These are phyloP conservation scores for Cladochytrium replicatum DNA, from an alignment of 192 early-diverging fungal species.

Conservation along the genomic window DNA sequence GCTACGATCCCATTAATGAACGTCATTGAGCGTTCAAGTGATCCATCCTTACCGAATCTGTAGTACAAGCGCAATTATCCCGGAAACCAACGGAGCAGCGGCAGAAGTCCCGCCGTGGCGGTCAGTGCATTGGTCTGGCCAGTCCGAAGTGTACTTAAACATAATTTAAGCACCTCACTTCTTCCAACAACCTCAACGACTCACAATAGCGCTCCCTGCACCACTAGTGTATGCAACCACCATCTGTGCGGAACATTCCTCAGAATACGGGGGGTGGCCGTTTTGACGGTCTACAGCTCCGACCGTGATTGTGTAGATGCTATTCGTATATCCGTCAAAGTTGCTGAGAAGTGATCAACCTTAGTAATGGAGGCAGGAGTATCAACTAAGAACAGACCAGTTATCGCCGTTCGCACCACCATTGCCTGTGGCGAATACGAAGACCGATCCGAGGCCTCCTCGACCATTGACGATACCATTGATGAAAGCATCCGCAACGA, in stretches of 20 bases:
- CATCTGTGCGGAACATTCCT: slow-evolving; percentile 80
- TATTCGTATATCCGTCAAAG: slow-evolving; percentile 94
- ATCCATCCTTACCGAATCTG: slow-evolving; percentile 26
- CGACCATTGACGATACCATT: slow-evolving; percentile 82
- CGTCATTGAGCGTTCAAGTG: neutral
- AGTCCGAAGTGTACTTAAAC: slow-evolving; percentile 72
- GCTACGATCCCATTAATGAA: slow-evolving; percentile 42
- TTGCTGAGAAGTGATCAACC: slow-evolving; percentile 42
- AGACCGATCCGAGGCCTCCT: slow-evolving; percentile 75
- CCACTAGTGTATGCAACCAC: slow-evolving; percentile 83
- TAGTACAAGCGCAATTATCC: slow-evolving; percentile 79
- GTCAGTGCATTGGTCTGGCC: slow-evolving; percentile 64
- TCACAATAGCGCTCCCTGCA: slow-evolving; percentile 57
- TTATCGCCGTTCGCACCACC: slow-evolving; percentile 74
- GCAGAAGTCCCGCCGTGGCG: slow-evolving; percentile 90
- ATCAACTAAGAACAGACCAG: slow-evolving; percentile 40
- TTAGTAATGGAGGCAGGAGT: too few species aligned
- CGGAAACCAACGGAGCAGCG: slow-evolving; percentile 86
- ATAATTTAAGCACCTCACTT: neutral
- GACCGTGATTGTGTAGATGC: slow-evolving; percentile 89
- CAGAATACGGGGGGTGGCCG: slow-evolving; percentile 74
- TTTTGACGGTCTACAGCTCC: slow-evolving; percentile 72
- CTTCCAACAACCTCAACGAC: slow-evolving; percentile 3
- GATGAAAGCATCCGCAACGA: slow-evolving; percentile 73
- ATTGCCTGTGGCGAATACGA: slow-evolving; percentile 91